phyloP scores from a whole-genome alignment of 1,284 basidiomycete genomes.

The Cutaneotrichosporon cavernicola region DNA sequence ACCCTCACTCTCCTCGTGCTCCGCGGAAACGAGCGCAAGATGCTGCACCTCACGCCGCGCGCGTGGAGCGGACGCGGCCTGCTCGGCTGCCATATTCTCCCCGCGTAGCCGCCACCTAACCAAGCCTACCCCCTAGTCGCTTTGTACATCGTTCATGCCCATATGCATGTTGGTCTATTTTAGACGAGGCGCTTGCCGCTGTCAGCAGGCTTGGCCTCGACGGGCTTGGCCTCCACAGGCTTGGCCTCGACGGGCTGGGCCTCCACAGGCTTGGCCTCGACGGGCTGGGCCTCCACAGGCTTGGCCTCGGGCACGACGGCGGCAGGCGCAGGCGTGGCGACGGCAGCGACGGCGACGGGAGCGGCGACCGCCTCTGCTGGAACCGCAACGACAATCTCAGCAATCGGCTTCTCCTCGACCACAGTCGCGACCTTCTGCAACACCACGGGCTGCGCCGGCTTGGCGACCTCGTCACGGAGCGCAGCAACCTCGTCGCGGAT shows the following conservation, averaged over 20 bases:
- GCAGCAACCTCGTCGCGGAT: conserved; percentile 16
- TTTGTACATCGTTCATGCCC: conserved; percentile 9
- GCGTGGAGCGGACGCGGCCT: conserved; percentile 74
- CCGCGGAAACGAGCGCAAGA: conserved; percentile 51
- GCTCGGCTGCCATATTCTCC: conserved; percentile 78
- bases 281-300: conserved; percentile 12
- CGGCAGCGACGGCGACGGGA: not conserved
- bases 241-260: conserved; percentile 13
- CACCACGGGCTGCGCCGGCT: conserved; percentile 15
- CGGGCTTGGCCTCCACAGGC: conserved; percentile 7
- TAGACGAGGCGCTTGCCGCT: conserved; percentile 36
- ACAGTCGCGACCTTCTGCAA: conserved; percentile 45
- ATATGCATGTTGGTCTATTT: conserved; percentile 20
- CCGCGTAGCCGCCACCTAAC: conserved; percentile 36
- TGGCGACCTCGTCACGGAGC: conserved; percentile 23
- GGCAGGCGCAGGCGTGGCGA: not conserved
- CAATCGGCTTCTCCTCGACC: conserved; percentile 50
- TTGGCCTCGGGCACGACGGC: conserved; percentile 4
- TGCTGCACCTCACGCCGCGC: conserved; percentile 60
- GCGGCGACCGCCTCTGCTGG: conserved; percentile 4
- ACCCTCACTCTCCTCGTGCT: conserved; percentile 57
- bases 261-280: conserved; percentile 11
- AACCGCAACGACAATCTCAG: conserved; percentile 36
- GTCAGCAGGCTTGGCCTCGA: conserved; percentile 11
- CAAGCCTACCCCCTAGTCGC: not conserved